Base-by-base conservation (phyloP, 2,329 filamentous ascomycete species). In the Botrytis squamosa region DNA sequence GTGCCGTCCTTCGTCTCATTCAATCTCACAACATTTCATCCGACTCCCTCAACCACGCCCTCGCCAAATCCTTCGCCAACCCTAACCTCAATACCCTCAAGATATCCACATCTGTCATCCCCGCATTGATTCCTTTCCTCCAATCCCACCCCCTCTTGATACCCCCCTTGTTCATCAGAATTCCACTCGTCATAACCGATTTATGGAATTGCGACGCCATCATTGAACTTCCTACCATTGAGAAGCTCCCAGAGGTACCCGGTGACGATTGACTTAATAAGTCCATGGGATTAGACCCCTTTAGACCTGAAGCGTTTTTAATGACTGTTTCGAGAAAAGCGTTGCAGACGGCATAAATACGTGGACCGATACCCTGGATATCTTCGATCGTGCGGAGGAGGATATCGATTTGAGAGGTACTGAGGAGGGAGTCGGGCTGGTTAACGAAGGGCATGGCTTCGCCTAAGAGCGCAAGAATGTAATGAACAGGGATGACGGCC, bases 401-500 rank as follows among this genome's bases (percentile, higher is more conserved):
- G 29, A 87, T 87, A 77, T 94, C 91, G 78, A 95, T 90, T 80
- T 97, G 92, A 29, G 89, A 86, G 9, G 92, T 86, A 0, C 88
- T 89, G 68, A 97, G 85, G n/a, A 90, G 82, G 3, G 84, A 85
- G 29, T 85, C 85, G 38, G 90, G 85, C 80, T 88, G 86, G 79
- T 91, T 89, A 75, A 97, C 85, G 75, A 97, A 93, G 1, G 93
- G 88, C 5, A 95, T 88, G 0, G 91, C 90, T 83, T 98, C 95
- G 70, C 94, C 95, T 1, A 98, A 87, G 22, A 98, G 85, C 4
- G 92, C 90, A 14, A 98, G 86, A 36, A 98, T 83, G 70, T 95
- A 95, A 78, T 98, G 95, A 75, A 97, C 93, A 78, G 93, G 93
- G 29, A 98, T 92, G 10, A 97, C 93, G 0, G 93, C 91, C 79